phyloP scores from a whole-genome alignment of 1,284 basidiomycete genomes.

The Ustilago tritici region DNA sequence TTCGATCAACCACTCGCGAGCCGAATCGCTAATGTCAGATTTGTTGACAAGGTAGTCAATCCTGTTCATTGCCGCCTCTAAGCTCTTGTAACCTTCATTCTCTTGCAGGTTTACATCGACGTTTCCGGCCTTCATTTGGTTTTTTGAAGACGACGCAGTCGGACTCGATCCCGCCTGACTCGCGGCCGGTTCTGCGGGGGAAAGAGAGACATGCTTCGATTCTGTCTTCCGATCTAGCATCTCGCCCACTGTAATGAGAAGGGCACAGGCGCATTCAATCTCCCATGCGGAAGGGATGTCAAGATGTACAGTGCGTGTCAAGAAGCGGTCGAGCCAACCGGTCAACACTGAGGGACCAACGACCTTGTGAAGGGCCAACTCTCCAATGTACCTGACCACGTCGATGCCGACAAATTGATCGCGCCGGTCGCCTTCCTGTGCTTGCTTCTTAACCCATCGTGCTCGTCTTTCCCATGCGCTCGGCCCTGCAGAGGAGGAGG shows the following conservation, averaged over 20 bases:
- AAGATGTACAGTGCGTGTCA: slow-evolving; percentile 51
- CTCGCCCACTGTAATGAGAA: slow-evolving; percentile 51
- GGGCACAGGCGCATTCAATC: slow-evolving; percentile 59
- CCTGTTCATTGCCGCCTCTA: slow-evolving; percentile 29
- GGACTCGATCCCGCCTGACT: not conserved
- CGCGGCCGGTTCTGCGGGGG: not conserved
- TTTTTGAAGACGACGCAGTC: not conserved
- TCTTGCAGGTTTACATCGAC: too few relatives aligned
- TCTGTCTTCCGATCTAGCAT: slow-evolving; percentile 30
- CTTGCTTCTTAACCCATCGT: slow-evolving; percentile 15
- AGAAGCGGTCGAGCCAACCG: slow-evolving; percentile 56
- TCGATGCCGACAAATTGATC: slow-evolving; percentile 31
- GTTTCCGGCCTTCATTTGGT: not conserved
- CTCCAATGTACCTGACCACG: slow-evolving; percentile 38
- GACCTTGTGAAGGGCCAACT: slow-evolving; percentile 40
- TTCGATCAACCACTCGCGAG: slow-evolving; percentile 38
- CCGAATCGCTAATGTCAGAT: slow-evolving; percentile 20
- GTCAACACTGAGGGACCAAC: slow-evolving; percentile 6
- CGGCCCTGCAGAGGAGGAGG: not conserved
- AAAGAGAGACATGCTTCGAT: not conserved
- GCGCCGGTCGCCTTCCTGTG: slow-evolving; percentile 15
- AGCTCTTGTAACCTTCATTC: not conserved
- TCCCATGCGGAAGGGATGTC: slow-evolving; percentile 60
- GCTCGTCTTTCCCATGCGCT: slow-evolving; percentile 10
- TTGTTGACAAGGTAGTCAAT: slow-evolving; percentile 20